phyloP scores from a whole-genome alignment of 192 early-diverging fungal genomes.

The Coemansia sp. region DNA sequence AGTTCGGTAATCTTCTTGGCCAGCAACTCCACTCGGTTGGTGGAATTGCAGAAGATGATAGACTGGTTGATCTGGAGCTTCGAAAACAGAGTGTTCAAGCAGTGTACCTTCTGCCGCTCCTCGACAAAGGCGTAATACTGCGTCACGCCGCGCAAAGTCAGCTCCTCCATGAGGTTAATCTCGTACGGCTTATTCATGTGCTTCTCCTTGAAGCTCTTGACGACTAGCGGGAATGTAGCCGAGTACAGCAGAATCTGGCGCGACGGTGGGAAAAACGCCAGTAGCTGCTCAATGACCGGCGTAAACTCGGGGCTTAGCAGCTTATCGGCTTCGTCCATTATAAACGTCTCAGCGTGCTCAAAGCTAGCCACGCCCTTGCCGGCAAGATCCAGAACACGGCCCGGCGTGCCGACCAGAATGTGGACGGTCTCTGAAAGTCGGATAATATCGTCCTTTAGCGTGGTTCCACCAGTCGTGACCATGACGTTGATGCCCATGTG shows the following conservation, averaged over 20 bases:
- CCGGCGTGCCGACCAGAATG: conserved; percentile 96
- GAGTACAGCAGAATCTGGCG: conserved; percentile 97
- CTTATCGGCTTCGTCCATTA: conserved; percentile 99
- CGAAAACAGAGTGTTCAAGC: conserved; percentile 89
- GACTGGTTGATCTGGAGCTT: conserved; percentile 99
- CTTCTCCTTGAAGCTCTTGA: conserved; percentile 98
- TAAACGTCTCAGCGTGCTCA: conserved; percentile 83
- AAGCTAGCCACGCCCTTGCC: conserved; percentile 93
- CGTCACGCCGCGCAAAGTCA: conserved; percentile 96
- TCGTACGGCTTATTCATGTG: conserved; percentile 95
- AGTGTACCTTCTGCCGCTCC: conserved; percentile 97
- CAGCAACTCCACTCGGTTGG: conserved; percentile 96
- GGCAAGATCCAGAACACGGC: conserved; percentile 95
- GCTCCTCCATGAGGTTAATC: conserved; percentile 99
- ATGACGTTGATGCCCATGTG: conserved; percentile 96
- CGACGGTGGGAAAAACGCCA: conserved; percentile 82
- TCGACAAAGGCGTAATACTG: conserved; percentile 99
- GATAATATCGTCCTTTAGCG: conserved; percentile 98
- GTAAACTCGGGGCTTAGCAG: conserved; percentile 98
- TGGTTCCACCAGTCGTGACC: conserved; percentile 99
- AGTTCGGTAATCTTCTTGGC: conserved; percentile 99
- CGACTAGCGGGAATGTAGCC: conserved; percentile 97
- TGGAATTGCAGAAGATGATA: conserved; percentile 99
- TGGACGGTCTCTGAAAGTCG: conserved; percentile 92
- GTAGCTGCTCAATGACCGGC: conserved; percentile 96